Conservation (phyloP, 2,329 filamentous ascomycete genomes). For the Aspergillus pseudonomiae region DNA sequence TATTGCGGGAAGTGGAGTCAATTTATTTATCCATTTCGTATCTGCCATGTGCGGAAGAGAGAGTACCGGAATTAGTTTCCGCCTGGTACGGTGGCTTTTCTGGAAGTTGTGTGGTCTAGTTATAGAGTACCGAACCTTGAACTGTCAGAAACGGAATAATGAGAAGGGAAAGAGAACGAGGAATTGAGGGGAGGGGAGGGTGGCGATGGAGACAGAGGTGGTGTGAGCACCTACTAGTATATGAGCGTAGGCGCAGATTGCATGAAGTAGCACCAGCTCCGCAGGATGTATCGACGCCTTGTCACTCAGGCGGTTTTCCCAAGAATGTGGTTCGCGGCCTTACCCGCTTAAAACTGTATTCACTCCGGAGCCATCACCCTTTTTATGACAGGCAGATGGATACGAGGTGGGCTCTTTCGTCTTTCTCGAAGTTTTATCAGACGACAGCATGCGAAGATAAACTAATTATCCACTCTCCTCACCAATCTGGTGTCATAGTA, state of each 20-base stretch:
- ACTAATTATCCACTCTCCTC: neutral
- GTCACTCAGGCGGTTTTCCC: conserved; percentile 9
- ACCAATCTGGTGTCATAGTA: neutral
- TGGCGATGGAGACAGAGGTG: neutral
- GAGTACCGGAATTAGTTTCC: conserved; percentile 13
- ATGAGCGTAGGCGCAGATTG: neutral
- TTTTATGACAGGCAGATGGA: neutral
- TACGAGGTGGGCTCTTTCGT: neutral
- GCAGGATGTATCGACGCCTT: neutral
- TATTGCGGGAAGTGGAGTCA: conserved; percentile 15
- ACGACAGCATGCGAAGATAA: neutral
- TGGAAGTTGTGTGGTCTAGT: too few relatives aligned
- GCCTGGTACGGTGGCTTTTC: neutral
- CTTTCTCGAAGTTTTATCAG: neutral
- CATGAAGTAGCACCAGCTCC: neutral
- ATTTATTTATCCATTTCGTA: conserved; percentile 1
- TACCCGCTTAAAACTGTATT: neutral
- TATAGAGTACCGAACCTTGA: neutral
- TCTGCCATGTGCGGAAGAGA: neutral
- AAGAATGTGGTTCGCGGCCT: conserved; percentile 9
- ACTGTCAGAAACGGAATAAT: neutral
- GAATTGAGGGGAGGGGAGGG: neutral
- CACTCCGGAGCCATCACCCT: neutral
- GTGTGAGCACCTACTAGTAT: neutral
- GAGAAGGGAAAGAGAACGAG: neutral